These are phyloP conservation scores for Myxozyma geophila DNA, from an alignment of 805 yeast genomes.

Conservation along the genomic window DNA sequence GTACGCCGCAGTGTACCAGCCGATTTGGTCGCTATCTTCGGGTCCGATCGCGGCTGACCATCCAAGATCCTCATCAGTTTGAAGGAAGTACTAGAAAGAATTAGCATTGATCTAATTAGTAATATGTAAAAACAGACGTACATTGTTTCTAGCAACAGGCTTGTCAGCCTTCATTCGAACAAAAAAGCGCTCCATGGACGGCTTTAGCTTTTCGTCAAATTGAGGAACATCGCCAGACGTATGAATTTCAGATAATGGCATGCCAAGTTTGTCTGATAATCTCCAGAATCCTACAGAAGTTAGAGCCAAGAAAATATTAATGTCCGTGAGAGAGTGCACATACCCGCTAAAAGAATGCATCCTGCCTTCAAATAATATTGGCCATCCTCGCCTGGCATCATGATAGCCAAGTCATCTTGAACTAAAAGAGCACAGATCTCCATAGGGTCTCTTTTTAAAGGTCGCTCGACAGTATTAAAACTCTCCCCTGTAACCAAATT, in stretches of 20 bases:
- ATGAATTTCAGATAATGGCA: slow-evolving; percentile 63
- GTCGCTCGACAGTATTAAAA: slow-evolving; percentile 46
- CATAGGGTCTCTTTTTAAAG: slow-evolving; percentile 59
- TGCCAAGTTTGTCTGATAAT: slow-evolving; percentile 60
- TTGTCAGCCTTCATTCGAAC: slow-evolving; percentile 59
- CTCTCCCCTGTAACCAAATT: slow-evolving; percentile 60
- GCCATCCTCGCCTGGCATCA: slow-evolving; percentile 65
- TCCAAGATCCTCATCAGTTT: slow-evolving; percentile 63
- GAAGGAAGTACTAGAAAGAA: slow-evolving; percentile 56
- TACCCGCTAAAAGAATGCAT: slow-evolving; percentile 62
- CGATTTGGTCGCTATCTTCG: slow-evolving; percentile 57
- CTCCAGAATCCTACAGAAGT: slow-evolving; percentile 57
- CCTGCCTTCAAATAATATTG: slow-evolving; percentile 63
- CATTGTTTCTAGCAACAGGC: slow-evolving; percentile 64
- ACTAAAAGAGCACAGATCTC: slow-evolving; percentile 59
- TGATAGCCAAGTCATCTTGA: slow-evolving; percentile 71
- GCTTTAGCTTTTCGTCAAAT: slow-evolving; percentile 59
- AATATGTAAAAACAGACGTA: not conserved
- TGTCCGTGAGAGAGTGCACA: slow-evolving; percentile 36
- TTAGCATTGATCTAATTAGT: too few relatives aligned
- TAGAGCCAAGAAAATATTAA: not conserved
- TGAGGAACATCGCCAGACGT: slow-evolving; percentile 72
- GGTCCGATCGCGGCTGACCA: slow-evolving; percentile 70
- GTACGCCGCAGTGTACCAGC: slow-evolving; percentile 62
- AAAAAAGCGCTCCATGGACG: slow-evolving; percentile 71